phyloP scores from a whole-genome alignment of 345 rosid species.

The Lenwebbia sp. region DNA sequence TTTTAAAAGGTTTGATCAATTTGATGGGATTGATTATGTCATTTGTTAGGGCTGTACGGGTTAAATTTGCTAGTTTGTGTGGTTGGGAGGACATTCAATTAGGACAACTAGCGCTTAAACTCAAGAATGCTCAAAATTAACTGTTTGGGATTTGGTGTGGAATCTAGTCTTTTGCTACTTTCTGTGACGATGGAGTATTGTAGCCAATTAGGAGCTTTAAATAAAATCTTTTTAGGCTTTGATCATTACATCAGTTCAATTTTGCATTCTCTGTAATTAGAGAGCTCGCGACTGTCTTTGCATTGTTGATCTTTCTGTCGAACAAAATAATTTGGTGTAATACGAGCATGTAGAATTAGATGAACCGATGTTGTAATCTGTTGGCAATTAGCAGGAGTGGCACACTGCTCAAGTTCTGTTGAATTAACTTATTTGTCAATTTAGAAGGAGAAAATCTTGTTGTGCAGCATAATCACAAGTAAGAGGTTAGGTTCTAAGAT shows the following conservation, averaged over 20 bases:
- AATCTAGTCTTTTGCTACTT: background rate
- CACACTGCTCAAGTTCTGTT: background rate
- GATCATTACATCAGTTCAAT: background rate
- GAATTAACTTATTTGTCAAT: background rate
- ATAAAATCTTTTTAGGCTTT: background rate
- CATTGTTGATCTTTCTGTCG: background rate
- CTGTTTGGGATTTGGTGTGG: background rate
- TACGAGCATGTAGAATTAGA: background rate
- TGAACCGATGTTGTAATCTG: background rate
- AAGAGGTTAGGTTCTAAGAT: background rate
- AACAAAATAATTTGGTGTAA: background rate
- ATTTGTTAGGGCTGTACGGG: background rate
- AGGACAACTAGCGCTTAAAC: background rate
- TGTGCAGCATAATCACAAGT: background rate
- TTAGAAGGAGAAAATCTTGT: background rate
- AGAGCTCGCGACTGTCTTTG: background rate
- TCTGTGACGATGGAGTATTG: background rate
- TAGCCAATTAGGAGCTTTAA: background rate
- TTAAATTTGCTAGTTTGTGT: too few relatives aligned
- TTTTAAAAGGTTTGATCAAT: background rate
- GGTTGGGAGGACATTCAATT: background rate
- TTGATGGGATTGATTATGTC: background rate
- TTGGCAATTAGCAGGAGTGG: background rate
- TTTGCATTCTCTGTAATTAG: background rate
- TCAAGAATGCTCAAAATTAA: background rate